A percentile compares a stretch with the other conserved stretches of the same genome.
Conservation (phyloP, 495 filamentous ascomycete species). For the Choiromyces venosus region DNA sequence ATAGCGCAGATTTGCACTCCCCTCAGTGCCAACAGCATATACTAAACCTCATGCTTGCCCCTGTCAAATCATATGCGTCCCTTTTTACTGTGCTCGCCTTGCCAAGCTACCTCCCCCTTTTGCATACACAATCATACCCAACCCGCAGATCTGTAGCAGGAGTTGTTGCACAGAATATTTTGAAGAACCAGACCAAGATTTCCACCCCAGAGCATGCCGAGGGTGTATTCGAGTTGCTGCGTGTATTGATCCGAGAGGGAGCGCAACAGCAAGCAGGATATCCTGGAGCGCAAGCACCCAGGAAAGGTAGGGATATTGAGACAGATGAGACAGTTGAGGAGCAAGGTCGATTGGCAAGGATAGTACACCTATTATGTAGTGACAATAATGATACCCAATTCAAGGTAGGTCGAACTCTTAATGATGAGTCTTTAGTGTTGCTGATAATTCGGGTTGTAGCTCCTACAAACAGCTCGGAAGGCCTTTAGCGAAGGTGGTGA, state of each 20-base stretch:
- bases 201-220: conserved; percentile 72
- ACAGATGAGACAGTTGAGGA: conserved; percentile 97
- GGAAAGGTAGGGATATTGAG: conserved; percentile 60
- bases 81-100: conserved; percentile 89
- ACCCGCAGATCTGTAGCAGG: conserved; percentile 85
- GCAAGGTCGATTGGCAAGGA: conserved; percentile 89
- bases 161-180: conserved; percentile 70
- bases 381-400: conserved; percentile 89
- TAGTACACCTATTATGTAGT: conserved; percentile 79
- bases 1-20: conserved; percentile 90
- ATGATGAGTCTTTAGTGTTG: not conserved
- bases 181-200: conserved; percentile 74
- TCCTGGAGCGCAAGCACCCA: conserved; percentile 63
- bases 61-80: conserved; percentile 81
- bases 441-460: conserved; percentile 47
- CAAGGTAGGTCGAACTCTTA: conserved; percentile 50
- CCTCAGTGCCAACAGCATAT: conserved; percentile 80
- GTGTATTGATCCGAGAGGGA: conserved; percentile 88
- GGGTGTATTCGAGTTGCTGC: conserved; percentile 77
- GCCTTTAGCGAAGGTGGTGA: conserved; percentile 91
- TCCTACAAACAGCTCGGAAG: conserved; percentile 82
- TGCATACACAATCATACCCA: conserved; percentile 87
- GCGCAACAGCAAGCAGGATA: conserved; percentile 78
- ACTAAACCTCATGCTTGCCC: conserved; percentile 77
- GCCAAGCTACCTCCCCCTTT: conserved; percentile 81